These are phyloP conservation scores for Sphagnurus paluster DNA, from an alignment of 1,284 basidiomycete genomes.

Conservation along the genomic window DNA sequence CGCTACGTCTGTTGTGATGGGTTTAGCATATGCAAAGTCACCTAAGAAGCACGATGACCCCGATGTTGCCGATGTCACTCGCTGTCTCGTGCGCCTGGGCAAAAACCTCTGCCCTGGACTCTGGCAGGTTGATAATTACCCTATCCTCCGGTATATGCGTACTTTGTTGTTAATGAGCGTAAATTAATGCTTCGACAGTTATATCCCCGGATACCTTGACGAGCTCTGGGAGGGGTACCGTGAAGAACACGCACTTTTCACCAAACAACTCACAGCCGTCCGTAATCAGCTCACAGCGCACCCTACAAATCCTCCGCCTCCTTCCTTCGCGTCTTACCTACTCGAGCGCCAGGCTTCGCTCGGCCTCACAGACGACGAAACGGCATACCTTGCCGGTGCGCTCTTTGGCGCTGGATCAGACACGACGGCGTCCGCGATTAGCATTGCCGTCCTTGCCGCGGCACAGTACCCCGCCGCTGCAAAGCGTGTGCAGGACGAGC, in stretches of 20 bases:
- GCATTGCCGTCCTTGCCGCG: constrained; percentile 59
- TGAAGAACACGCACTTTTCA: constrained; percentile 60
- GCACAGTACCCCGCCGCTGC: constrained; percentile 59
- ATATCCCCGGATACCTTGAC: constrained; percentile 57
- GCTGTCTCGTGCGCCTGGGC: constrained; percentile 48
- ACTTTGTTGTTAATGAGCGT: background rate
- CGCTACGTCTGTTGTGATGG: constrained; percentile 49
- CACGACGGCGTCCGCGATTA: constrained; percentile 61
- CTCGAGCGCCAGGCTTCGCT: constrained; percentile 50
- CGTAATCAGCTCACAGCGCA: too few relatives aligned
- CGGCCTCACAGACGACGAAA: constrained; percentile 51
- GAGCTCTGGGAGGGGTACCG: constrained; percentile 50
- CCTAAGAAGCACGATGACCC: constrained; percentile 53
- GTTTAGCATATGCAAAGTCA: constrained; percentile 64
- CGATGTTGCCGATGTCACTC: constrained; percentile 53
- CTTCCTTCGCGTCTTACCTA: constrained; percentile 33
- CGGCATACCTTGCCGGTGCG: constrained; percentile 59
- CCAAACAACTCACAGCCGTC: constrained; percentile 45
- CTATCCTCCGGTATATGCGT: constrained; percentile 44
- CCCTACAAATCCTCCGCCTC: constrained; percentile 36
- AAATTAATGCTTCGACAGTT: constrained; percentile 25
- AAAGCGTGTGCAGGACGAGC: constrained; percentile 54
- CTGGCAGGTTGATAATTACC: constrained; percentile 59
- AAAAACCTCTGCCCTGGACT: constrained; percentile 52
- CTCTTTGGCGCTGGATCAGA: constrained; percentile 68